phyloP scores from a whole-genome alignment of 495 filamentous ascomycete species.

The Aspergillus bridgeri region DNA sequence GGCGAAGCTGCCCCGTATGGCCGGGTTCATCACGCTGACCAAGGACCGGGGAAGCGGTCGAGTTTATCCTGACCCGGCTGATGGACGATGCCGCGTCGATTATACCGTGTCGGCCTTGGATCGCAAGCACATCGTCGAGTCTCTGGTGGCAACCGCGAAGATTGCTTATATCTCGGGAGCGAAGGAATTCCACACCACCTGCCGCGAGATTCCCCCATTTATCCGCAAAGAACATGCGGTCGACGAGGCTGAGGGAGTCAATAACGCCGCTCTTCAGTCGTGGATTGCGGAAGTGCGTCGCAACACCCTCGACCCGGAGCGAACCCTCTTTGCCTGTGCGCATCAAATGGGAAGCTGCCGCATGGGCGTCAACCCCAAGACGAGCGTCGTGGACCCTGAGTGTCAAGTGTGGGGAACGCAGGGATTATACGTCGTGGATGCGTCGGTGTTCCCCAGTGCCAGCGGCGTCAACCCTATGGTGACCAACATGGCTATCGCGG shows the following conservation, averaged over 20 bases:
- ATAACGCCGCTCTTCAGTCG: constrained; percentile 59
- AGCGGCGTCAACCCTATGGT: constrained; percentile 95
- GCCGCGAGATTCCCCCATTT: constrained; percentile 62
- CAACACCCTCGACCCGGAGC: constrained; percentile 47
- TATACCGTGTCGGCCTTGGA: constrained; percentile 72
- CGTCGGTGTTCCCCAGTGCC: constrained; percentile 84
- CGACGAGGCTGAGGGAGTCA: constrained; percentile 48
- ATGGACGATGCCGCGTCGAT: constrained; percentile 58
- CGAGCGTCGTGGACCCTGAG: constrained; percentile 69
- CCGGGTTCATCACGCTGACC: constrained; percentile 62
- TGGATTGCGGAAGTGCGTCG: constrained; percentile 65
- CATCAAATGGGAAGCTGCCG: constrained; percentile 93
- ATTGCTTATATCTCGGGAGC: constrained; percentile 76
- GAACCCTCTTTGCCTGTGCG: constrained; percentile 55
- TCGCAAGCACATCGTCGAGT: constrained; percentile 62
- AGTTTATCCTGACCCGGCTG: constrained; percentile 69
- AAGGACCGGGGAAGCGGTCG: constrained; percentile 72
- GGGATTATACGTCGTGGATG: constrained; percentile 76
- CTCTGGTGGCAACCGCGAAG: constrained; percentile 67
- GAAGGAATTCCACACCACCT: constrained; percentile 64
- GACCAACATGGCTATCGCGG: constrained; percentile 80
- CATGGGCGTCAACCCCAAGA: constrained; percentile 60
- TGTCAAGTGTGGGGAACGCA: constrained; percentile 76
- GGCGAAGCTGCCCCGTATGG: constrained; percentile 59
- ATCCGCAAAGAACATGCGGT: constrained; percentile 45